Evolutionary conservation across 108 stramenopile genomes (phyloP).

Genomic region (Aurantiochytrium sp.): DNA sequence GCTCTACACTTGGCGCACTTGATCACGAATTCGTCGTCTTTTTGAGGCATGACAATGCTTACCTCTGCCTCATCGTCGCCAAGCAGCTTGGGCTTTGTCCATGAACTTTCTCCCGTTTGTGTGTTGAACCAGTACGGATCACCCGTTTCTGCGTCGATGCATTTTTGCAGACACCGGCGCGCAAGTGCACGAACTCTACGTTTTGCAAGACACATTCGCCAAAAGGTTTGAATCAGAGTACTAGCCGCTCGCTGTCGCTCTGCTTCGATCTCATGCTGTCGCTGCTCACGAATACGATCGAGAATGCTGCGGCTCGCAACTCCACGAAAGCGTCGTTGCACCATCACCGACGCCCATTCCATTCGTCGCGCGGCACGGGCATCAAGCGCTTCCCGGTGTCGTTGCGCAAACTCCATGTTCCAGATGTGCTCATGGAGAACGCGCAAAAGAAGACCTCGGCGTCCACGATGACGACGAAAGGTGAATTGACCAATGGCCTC

Average conservation of each 20-base stretch:
- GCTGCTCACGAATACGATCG: not conserved
- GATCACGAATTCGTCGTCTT: not conserved
- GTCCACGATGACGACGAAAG: not conserved
- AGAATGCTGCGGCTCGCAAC: not conserved
- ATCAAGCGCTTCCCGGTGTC: not conserved
- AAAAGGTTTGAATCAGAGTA: not conserved
- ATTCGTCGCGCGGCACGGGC: not conserved
- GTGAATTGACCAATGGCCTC: not conserved
- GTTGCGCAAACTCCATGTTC: not conserved
- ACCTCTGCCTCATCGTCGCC: not conserved
- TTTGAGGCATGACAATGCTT: not conserved
- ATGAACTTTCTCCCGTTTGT: not conserved
- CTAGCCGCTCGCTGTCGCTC: too few species aligned
- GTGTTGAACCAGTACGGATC: not conserved
- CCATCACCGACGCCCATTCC: not conserved
- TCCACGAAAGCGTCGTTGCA: not conserved
- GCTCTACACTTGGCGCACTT: not conserved
- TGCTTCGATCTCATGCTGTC: not conserved
- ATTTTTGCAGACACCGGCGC: not conserved
- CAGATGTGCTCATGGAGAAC: not conserved
- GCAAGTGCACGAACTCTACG: not conserved
- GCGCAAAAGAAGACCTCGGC: not conserved
- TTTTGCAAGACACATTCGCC: not conserved
- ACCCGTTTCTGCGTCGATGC: not conserved
- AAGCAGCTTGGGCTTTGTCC: not conserved